Conservation (phyloP, 2,329 filamentous ascomycete genomes). For the Pseudopithomyces maydicus region DNA sequence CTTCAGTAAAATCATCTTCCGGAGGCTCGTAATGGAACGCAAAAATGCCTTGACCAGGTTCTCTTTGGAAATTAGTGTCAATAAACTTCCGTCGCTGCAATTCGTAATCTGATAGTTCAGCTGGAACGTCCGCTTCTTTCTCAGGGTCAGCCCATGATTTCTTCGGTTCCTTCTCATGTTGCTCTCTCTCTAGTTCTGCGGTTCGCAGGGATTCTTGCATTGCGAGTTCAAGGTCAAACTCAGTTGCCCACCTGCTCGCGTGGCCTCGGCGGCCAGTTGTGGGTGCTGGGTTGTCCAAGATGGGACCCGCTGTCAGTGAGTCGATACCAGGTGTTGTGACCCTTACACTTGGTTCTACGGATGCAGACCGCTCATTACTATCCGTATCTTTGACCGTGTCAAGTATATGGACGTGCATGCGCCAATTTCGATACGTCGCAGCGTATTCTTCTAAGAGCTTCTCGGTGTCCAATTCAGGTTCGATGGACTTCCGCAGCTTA, state of each 20-base stretch:
- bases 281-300: conserved; percentile 32
- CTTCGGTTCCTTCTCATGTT: conserved; percentile 63
- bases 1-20: conserved; percentile 73
- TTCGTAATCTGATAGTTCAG: conserved; percentile 68
- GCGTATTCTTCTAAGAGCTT: conserved; percentile 44
- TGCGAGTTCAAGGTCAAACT: conserved; percentile 74
- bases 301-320: conserved; percentile 30
- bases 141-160: conserved; percentile 75
- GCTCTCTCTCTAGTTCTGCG: conserved; percentile 73
- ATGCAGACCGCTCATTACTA: conserved; percentile 40
- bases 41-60: conserved; percentile 69
- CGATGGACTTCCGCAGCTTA: conserved; percentile 38
- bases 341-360: conserved; percentile 40
- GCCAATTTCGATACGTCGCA: conserved; percentile 49
- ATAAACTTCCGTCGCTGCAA: conserved; percentile 63
- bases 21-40: conserved; percentile 75
- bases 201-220: conserved; percentile 70
- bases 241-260: conserved; percentile 55
- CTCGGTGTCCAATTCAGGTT: conserved; percentile 33
- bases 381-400: conserved; percentile 50
- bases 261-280: conserved; percentile 38
- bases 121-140: conserved; percentile 76
- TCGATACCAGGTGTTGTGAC: conserved; percentile 54
- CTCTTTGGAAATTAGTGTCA: conserved; percentile 69
- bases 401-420: conserved; percentile 44